Conservation (phyloP, 139 green algal species). For the Zygnema circumcarinatum region DNA sequence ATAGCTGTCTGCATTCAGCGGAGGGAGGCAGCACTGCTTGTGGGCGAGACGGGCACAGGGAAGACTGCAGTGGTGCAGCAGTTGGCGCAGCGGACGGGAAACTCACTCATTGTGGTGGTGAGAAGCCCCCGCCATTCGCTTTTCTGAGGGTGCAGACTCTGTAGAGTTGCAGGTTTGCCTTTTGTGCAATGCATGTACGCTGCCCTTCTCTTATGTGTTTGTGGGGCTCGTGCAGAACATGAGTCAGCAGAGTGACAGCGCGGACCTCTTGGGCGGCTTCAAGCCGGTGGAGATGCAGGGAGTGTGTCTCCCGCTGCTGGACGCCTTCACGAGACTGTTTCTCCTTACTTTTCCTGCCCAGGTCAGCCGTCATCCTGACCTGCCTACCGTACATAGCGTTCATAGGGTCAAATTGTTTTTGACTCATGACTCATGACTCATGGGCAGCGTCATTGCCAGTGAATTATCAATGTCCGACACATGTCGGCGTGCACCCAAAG, state of each 20-base stretch:
- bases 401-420: neutral
- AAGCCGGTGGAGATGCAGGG: constrained; percentile 75
- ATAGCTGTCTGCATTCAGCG: constrained; percentile 73
- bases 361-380: no score
- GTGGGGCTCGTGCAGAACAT: constrained; percentile 84
- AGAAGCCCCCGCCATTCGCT: constrained; percentile 15
- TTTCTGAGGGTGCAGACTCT: no score
- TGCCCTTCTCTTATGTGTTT: constrained; percentile 4
- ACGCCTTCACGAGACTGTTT: constrained; percentile 58
- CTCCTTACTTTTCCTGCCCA: constrained; percentile 48
- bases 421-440: neutral
- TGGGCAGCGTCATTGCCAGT: neutral
- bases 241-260: constrained; percentile 94
- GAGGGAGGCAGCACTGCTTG: constrained; percentile 90
- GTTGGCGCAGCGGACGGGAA: constrained; percentile 60
- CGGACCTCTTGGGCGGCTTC: constrained; percentile 96
- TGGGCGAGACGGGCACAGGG: constrained; percentile 98
- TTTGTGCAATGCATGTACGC: no score
- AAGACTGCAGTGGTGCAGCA: constrained; percentile 91
- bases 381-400: neutral
- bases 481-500: no score
- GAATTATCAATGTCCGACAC: neutral
- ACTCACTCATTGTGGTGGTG: constrained; percentile 81
- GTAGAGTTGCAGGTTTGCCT: no score
- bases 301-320: constrained; percentile 62